Conservation (phyloP, 805 yeast species). For the Kregervanrija pseudodelftensis region DNA sequence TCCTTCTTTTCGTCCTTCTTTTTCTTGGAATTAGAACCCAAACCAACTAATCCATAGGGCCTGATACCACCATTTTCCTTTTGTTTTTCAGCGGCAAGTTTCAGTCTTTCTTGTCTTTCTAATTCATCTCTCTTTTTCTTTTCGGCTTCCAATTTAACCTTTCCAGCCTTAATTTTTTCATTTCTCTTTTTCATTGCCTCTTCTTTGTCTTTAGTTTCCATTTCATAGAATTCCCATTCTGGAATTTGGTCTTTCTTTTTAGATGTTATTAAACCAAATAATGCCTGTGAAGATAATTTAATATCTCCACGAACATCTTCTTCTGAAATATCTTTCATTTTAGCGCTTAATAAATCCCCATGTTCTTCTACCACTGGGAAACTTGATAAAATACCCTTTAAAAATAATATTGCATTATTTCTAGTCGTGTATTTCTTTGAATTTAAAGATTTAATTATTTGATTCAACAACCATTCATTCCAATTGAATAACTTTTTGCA, state of each 20-base stretch:
- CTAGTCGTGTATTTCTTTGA: slow-evolving; percentile 67
- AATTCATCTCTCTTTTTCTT: slow-evolving; percentile 12
- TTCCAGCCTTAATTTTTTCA: slow-evolving; percentile 14
- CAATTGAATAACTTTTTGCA: slow-evolving; percentile 42
- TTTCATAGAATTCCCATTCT: slow-evolving; percentile 49
- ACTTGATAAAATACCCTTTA: slow-evolving; percentile 51
- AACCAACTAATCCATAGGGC: slow-evolving; percentile 27
- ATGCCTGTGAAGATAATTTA: slow-evolving; percentile 66
- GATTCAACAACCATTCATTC: slow-evolving; percentile 44
- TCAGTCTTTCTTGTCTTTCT: slow-evolving; percentile 1
- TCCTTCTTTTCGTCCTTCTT: not conserved
- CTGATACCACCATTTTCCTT: slow-evolving; percentile 7
- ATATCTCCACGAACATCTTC: slow-evolving; percentile 72
- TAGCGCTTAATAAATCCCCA: slow-evolving; percentile 42
- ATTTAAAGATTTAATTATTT: slow-evolving; percentile 35
- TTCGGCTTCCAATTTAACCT: slow-evolving; percentile 12
- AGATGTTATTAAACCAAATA: slow-evolving; percentile 58
- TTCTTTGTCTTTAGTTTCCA: slow-evolving; percentile 37
- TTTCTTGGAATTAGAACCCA: slow-evolving; percentile 1
- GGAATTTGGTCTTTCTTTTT: slow-evolving; percentile 43
- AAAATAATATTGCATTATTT: slow-evolving; percentile 69
- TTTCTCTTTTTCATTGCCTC: slow-evolving; percentile 18
- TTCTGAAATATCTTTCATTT: slow-evolving; percentile 40
- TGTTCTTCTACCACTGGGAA: slow-evolving; percentile 69
- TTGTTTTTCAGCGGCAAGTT: not conserved